These are phyloP conservation scores for Wickerhamomyces silvicola DNA, from an alignment of 805 yeast genomes.

Conservation along the genomic window DNA sequence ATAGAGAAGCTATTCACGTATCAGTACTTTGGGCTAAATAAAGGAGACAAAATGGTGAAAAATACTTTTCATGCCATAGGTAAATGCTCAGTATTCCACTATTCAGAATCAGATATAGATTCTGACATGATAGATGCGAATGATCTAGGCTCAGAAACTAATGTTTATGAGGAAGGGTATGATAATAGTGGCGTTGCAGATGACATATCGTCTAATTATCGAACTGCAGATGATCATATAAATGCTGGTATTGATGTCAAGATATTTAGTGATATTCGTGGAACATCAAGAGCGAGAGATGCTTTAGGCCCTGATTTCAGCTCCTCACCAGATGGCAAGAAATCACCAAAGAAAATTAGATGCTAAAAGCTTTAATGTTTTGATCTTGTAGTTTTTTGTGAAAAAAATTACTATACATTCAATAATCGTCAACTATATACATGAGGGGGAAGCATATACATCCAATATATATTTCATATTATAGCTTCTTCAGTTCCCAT, in stretches of 20 bases:
- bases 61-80: slow-evolving; percentile 31
- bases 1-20: slow-evolving; percentile 31
- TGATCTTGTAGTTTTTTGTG: no score
- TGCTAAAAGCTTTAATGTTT: no score
- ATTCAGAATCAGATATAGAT: slow-evolving; percentile 1
- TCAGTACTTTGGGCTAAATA: slow-evolving; percentile 31
- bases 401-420: no score
- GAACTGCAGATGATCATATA: slow-evolving; percentile 1
- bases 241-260: slow-evolving; percentile 11
- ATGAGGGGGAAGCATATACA: no score
- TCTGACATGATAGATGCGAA: slow-evolving; percentile 4
- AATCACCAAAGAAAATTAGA: slow-evolving; percentile 6
- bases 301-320: slow-evolving; percentile 6
- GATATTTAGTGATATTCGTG: slow-evolving; percentile 10
- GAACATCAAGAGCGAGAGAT: slow-evolving; percentile 13
- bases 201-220: slow-evolving; percentile 11
- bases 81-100: slow-evolving; percentile 21
- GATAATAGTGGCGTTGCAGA: slow-evolving; percentile 17
- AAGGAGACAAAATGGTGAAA: slow-evolving; percentile 32
- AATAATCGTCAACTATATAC: neutral
- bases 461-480: no score
- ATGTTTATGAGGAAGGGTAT: slow-evolving; percentile 6
- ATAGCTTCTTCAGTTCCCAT: no score
- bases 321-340: slow-evolving; percentile 1
- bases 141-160: slow-evolving; percentile 1